These are phyloP conservation scores for Camelina sativa DNA, from an alignment of 345 rosid genomes.

Conservation along the genomic window DNA sequence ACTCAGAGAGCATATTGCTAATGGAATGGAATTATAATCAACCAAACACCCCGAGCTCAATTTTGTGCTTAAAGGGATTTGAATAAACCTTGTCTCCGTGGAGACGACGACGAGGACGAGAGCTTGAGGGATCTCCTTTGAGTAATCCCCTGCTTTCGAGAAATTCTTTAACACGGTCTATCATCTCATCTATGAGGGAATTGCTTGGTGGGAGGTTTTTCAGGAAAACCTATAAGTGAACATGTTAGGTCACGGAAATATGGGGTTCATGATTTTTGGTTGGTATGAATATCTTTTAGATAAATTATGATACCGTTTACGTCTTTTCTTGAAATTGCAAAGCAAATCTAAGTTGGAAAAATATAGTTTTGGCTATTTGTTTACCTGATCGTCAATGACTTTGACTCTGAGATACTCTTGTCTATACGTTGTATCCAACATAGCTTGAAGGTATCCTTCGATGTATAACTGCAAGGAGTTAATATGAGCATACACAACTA, in stretches of 20 bases:
- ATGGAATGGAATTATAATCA: not conserved
- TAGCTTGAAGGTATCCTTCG: constrained; percentile 96
- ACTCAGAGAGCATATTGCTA: not conserved
- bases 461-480: constrained; percentile 68
- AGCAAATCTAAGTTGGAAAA: not conserved
- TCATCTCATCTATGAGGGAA: constrained; percentile 80
- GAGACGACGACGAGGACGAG: constrained; percentile 69
- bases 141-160: constrained; percentile 84
- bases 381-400: constrained; percentile 91
- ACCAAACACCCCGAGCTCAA: not conserved
- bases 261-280: constrained; percentile 9
- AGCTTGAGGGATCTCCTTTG: constrained; percentile 80
- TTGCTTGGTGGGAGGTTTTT: constrained; percentile 95
- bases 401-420: constrained; percentile 95
- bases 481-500: constrained; percentile 25
- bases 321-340: not conserved
- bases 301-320: not conserved
- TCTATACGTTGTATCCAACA: constrained; percentile 84
- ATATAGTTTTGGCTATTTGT: not conserved
- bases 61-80: not conserved
- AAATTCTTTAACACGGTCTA: constrained; percentile 87
- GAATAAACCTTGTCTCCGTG: constrained; percentile 68
- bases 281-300: not conserved
- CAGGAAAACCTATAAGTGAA: constrained; percentile 65
- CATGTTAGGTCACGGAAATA: constrained; percentile 20